phyloP scores from a whole-genome alignment of 345 rosid genomes.

The Stellera chamaejasme region DNA sequence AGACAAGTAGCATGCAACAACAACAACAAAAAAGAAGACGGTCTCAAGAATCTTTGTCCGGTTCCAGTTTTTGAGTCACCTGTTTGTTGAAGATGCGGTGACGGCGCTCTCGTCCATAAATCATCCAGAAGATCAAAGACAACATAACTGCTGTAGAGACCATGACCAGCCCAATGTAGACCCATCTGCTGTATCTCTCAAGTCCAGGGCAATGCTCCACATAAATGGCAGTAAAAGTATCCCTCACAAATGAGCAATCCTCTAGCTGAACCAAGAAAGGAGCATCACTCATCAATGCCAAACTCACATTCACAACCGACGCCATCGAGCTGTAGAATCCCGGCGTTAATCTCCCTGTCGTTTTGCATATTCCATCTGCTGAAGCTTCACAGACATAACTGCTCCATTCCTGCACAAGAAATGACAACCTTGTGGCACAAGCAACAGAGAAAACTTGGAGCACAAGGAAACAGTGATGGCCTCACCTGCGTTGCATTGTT shows the following conservation, averaged over 20 bases:
- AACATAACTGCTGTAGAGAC: slow-evolving; percentile 82
- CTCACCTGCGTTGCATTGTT: slow-evolving; percentile 79
- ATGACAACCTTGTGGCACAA: not conserved
- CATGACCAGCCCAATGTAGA: slow-evolving; percentile 59
- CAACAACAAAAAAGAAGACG: not conserved
- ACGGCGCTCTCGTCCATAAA: slow-evolving; percentile 56
- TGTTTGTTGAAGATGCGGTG: slow-evolving; percentile 30
- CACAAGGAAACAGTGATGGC: not conserved
- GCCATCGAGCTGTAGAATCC: slow-evolving; percentile 60
- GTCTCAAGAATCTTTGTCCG: slow-evolving; percentile 20
- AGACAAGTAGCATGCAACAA: not conserved
- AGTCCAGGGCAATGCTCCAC: slow-evolving; percentile 62
- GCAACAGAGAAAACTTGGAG: too few species aligned
- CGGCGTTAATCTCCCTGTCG: slow-evolving; percentile 75
- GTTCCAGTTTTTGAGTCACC: slow-evolving; percentile 1
- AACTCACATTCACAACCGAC: slow-evolving; percentile 48
- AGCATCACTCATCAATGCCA: slow-evolving; percentile 40
- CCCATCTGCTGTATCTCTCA: slow-evolving; percentile 43
- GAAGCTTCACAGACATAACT: slow-evolving; percentile 73
- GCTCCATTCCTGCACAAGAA: slow-evolving; percentile 56
- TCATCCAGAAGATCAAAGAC: slow-evolving; percentile 77
- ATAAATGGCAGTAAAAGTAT: slow-evolving; percentile 56
- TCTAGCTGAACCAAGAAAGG: slow-evolving; percentile 62
- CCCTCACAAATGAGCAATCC: slow-evolving; percentile 78
- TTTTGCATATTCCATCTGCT: slow-evolving; percentile 46